These are phyloP conservation scores for Lipomyces yarrowii DNA, from an alignment of 1,139 yeast genomes.

Conservation along the genomic window DNA sequence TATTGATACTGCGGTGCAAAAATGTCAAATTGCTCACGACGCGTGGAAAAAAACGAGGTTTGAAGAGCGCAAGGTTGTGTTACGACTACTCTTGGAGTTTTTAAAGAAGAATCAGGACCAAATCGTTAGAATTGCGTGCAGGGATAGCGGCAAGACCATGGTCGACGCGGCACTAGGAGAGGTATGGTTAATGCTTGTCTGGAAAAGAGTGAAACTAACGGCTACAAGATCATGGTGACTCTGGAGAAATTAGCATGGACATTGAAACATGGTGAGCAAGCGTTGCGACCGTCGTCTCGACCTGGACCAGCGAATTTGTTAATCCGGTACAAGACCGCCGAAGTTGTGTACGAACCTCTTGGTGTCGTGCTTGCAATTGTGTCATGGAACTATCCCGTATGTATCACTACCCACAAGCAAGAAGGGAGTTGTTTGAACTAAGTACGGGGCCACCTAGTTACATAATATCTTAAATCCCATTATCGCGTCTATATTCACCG, in stretches of 20 bases:
- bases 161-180: slow-evolving; percentile 97
- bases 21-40: slow-evolving; percentile 61
- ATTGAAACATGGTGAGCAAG: slow-evolving; percentile 73
- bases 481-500: slow-evolving; percentile 83
- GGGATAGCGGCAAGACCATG: slow-evolving; percentile 96
- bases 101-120: slow-evolving; percentile 81
- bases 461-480: slow-evolving; percentile 93
- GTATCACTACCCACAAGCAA: background rate
- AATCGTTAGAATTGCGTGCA: slow-evolving; percentile 87
- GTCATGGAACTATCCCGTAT: slow-evolving; percentile 88
- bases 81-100: slow-evolving; percentile 69
- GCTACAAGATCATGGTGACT: slow-evolving; percentile 64
- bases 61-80: slow-evolving; percentile 65
- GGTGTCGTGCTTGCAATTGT: slow-evolving; percentile 87
- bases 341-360: slow-evolving; percentile 88
- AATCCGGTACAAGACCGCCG: slow-evolving; percentile 84
- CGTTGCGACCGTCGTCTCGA: slow-evolving; percentile 70
- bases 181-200: slow-evolving; percentile 6
- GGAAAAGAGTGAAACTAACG: slow-evolving; percentile 41
- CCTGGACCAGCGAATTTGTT: slow-evolving; percentile 86
- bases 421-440: background rate
- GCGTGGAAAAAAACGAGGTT: slow-evolving; percentile 66
- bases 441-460: slow-evolving; percentile 29
- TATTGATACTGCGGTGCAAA: slow-evolving; percentile 63
- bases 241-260: slow-evolving; percentile 92